Conservation (phyloP, 257 asterid species). For the Leonotis leonurus region DNA sequence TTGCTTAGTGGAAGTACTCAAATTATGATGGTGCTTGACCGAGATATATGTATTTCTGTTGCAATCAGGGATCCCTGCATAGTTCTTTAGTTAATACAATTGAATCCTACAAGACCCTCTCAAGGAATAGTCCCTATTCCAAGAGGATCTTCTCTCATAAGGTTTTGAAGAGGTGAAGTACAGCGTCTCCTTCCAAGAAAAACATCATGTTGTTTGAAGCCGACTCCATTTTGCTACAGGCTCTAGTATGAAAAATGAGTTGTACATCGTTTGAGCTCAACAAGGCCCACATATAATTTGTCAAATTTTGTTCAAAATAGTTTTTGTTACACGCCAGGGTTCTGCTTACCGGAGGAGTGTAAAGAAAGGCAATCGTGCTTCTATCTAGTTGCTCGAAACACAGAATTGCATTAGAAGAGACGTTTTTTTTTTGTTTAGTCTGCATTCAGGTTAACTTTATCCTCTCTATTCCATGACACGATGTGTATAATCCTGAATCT, state of each 20-base stretch:
- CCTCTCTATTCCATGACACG: constrained; percentile 4
- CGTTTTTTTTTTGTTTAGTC: constrained; percentile 21
- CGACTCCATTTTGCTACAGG: background rate
- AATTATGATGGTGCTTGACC: too few relatives aligned
- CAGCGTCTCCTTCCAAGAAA: constrained; percentile 7
- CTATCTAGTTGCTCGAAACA: constrained; percentile 18
- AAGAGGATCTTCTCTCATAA: constrained; percentile 86
- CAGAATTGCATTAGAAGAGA: constrained; percentile 10
- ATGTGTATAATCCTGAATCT: constrained; percentile 12
- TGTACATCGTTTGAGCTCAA: background rate
- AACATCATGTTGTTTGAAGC: constrained; percentile 26
- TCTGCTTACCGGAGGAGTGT: constrained; percentile 31
- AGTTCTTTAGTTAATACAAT: constrained; percentile 51
- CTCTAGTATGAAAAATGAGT: constrained; percentile 6
- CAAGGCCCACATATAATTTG: constrained; percentile 12
- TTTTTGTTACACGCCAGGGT: constrained; percentile 20
- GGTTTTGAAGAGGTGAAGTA: constrained; percentile 41
- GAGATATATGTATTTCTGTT: background rate
- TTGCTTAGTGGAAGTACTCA: background rate
- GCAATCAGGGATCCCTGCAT: constrained; percentile 51
- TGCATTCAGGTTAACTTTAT: constrained; percentile 10
- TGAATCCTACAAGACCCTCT: constrained; percentile 55
- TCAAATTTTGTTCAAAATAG: constrained; percentile 20
- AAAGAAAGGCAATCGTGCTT: constrained; percentile 23
- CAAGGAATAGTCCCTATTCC: constrained; percentile 76